Percentiles rank a stretch among this genome's conserved stretches.
phyloP scores from a whole-genome alignment of 2,329 filamentous ascomycete species.

The Kalaharituber pfeilii region DNA sequence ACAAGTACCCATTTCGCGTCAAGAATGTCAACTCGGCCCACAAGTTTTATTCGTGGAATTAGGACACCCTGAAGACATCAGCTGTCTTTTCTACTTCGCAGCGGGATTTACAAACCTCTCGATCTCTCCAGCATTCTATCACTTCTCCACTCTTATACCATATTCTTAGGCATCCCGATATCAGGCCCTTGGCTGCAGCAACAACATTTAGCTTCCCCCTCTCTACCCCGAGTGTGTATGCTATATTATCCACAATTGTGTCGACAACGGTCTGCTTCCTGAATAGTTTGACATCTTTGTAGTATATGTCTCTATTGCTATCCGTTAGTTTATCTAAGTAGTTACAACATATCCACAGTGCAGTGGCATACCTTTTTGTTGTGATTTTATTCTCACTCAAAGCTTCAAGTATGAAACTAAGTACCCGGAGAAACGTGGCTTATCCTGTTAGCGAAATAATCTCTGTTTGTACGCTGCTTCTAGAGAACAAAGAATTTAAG shows the following conservation, averaged over 20 bases:
- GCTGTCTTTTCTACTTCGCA: neutral
- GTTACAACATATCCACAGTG: no score
- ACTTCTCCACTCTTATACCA: slow-evolving; percentile 31
- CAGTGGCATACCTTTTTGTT: slow-evolving; percentile 1
- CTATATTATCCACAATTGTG: slow-evolving; percentile 54
- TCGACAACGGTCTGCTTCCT: slow-evolving; percentile 51
- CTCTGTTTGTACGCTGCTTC: neutral
- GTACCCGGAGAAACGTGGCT: neutral
- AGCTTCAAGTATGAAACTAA: neutral
- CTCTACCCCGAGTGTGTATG: slow-evolving; percentile 47
- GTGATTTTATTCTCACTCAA: neutral
- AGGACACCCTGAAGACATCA: slow-evolving; percentile 36
- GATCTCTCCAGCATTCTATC: slow-evolving; percentile 24
- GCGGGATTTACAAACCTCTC: neutral
- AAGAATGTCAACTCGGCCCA: slow-evolving; percentile 22
- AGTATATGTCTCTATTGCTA: slow-evolving; percentile 65
- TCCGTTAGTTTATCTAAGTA: no score
- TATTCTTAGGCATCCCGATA: slow-evolving; percentile 42
- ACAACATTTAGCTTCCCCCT: slow-evolving; percentile 55
- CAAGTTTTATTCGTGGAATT: slow-evolving; percentile 38
- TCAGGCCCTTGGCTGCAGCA: slow-evolving; percentile 55
- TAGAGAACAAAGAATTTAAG: neutral
- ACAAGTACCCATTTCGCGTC: slow-evolving; percentile 11
- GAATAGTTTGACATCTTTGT: slow-evolving; percentile 57
- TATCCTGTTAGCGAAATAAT: neutral